phyloP scores from a whole-genome alignment of 164 flowering plant genomes.

The Macadamia integrifolia region DNA sequence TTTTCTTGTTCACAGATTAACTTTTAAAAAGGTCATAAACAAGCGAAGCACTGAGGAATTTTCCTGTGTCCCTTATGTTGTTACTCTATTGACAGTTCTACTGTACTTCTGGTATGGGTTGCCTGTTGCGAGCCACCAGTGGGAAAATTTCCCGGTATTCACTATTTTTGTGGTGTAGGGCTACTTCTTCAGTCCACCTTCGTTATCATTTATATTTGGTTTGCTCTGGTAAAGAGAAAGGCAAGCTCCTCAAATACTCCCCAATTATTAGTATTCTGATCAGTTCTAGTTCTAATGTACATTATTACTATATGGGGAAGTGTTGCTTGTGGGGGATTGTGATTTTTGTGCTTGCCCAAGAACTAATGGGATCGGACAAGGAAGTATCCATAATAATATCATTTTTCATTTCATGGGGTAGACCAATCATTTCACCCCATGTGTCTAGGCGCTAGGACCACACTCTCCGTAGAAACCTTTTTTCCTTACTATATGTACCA shows the following conservation, averaged over 20 bases:
- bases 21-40: slow-evolving; percentile 41
- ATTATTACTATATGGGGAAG: too few relatives aligned
- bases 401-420: too few relatives aligned
- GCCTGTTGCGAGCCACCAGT: slow-evolving; percentile 46
- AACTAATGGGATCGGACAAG: too few relatives aligned
- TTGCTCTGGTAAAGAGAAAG: slow-evolving; percentile 35
- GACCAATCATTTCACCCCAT: too few relatives aligned
- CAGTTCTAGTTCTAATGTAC: too few relatives aligned
- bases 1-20: slow-evolving; percentile 32
- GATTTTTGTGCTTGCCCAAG: too few relatives aligned
- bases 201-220: slow-evolving; percentile 40
- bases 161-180: slow-evolving; percentile 47
- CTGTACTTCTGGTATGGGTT: slow-evolving; percentile 58
- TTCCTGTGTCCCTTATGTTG: slow-evolving; percentile 52
- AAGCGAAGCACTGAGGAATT: slow-evolving; percentile 50
- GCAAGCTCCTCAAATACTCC: slow-evolving; percentile 17
- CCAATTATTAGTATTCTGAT: too few relatives aligned
- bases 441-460: too few relatives aligned
- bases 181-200: slow-evolving; percentile 45
- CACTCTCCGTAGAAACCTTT: too few relatives aligned
- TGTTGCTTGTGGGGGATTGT: too few relatives aligned
- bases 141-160: slow-evolving; percentile 50
- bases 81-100: slow-evolving; percentile 44
- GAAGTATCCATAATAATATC: too few relatives aligned
- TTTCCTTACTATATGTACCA: too few relatives aligned